phyloP scores from a whole-genome alignment of 176 grass and related monocot genomes.

The Secale cereale region DNA sequence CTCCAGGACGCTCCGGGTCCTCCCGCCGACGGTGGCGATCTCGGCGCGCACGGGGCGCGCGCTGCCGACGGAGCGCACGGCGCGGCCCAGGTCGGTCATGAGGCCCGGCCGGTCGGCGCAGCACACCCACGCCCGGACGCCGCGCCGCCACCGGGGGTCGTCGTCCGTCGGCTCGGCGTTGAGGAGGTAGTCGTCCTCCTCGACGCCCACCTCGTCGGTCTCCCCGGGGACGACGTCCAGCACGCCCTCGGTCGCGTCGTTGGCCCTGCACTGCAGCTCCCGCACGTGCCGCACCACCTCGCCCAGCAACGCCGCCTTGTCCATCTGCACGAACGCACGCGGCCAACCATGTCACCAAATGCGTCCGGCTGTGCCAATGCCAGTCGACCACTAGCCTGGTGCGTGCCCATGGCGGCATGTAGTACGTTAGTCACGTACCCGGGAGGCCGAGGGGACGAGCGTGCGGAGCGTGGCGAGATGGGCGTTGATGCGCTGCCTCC shows the following conservation, averaged over 20 bases:
- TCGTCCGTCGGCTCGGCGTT: neutral
- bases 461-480: constrained; percentile 92
- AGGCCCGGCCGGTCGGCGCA: constrained; percentile 80
- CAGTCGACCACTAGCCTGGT: neutral
- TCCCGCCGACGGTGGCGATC: constrained; percentile 74
- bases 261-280: constrained; percentile 57
- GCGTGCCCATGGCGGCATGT: neutral
- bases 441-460: constrained; percentile 81
- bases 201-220: constrained; percentile 76
- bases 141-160: neutral
- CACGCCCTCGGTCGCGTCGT: constrained; percentile 44
- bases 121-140: constrained; percentile 78
- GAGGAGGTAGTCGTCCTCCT: neutral
- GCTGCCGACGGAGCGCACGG: constrained; percentile 60
- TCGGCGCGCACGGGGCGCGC: constrained; percentile 75
- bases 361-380: neutral
- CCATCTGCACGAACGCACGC: constrained; percentile 50
- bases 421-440: constrained; percentile 35
- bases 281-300: constrained; percentile 94
- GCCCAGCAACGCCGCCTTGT: constrained; percentile 92
- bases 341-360: neutral
- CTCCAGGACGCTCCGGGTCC: constrained; percentile 66
- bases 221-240: constrained; percentile 52
- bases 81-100: constrained; percentile 71
- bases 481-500: constrained; percentile 90